A percentile compares a stretch with the other conserved stretches of the same genome.
These are phyloP conservation scores for Onygena corvina DNA, from an alignment of 2,329 filamentous ascomycete species.

Conservation along the genomic window DNA sequence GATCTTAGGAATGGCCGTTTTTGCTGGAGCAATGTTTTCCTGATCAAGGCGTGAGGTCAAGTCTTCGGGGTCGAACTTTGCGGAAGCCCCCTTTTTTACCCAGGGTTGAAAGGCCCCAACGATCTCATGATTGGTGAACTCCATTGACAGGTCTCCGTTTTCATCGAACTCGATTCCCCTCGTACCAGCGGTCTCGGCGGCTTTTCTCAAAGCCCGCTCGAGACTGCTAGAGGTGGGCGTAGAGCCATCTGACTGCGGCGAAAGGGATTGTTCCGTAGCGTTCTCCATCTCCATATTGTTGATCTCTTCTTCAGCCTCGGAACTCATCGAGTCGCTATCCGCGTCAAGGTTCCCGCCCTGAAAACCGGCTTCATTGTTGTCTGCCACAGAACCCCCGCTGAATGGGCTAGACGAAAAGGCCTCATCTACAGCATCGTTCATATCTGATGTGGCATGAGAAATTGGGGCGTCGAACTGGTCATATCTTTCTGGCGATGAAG, in stretches of 20 bases:
- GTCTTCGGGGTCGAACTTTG: constrained; percentile 34
- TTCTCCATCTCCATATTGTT: constrained; percentile 78
- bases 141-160: constrained; percentile 63
- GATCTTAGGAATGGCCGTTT: background rate
- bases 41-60: constrained; percentile 34
- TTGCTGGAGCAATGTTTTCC: constrained; percentile 30
- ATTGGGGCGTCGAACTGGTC: constrained; percentile 38
- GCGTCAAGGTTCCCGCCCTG: constrained; percentile 29
- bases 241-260: constrained; percentile 44
- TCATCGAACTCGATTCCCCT: constrained; percentile 48
- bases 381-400: constrained; percentile 46
- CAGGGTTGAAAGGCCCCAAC: constrained; percentile 40
- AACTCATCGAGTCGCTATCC: constrained; percentile 41
- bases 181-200: constrained; percentile 62
- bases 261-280: constrained; percentile 56
- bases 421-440: constrained; percentile 54
- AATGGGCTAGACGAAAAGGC: constrained; percentile 67
- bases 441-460: constrained; percentile 52
- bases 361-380: constrained; percentile 35
- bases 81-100: constrained; percentile 33
- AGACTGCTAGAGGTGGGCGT: constrained; percentile 58
- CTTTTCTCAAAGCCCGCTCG: constrained; percentile 65
- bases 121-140: constrained; percentile 53
- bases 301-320: constrained; percentile 49
- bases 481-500: constrained; percentile 15